Conservation (phyloP, 768 basidiomycete genomes). For the Russula vinacea region DNA sequence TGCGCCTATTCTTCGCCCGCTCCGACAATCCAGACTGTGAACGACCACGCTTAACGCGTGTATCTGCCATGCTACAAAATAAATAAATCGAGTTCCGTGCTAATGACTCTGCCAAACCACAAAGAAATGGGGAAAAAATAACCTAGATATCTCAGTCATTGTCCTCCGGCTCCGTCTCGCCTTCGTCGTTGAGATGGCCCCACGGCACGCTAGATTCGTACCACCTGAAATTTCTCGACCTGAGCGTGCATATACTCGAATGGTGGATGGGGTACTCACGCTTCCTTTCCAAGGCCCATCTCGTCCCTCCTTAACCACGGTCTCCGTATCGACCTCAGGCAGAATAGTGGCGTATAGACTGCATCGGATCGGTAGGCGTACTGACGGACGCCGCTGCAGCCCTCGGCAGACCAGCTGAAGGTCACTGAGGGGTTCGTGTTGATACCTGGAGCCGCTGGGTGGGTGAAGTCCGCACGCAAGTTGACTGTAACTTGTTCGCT, state of each 20-base stretch:
- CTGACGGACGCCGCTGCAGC: constrained; percentile 14
- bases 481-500: constrained; percentile 9
- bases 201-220: constrained; percentile 17
- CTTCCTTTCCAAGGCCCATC: not conserved
- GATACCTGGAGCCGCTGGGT: not conserved
- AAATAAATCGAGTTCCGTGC: not conserved
- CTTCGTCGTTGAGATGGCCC: constrained; percentile 18
- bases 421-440: not conserved
- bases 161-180: constrained; percentile 17
- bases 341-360: constrained; percentile 17
- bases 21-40: not conserved
- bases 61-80: not conserved
- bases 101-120: not conserved
- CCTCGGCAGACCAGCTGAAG: constrained; percentile 8
- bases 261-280: not conserved
- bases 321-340: not conserved
- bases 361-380: not conserved
- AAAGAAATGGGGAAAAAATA: not conserved
- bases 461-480: not conserved
- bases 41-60: not conserved
- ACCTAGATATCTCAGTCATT: not conserved
- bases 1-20: not conserved
- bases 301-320: constrained; percentile 9
- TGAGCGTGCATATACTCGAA: constrained; percentile 1
- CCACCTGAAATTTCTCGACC: constrained; percentile 15